phyloP scores from a whole-genome alignment of 768 basidiomycete species.

The Trametes elegans region DNA sequence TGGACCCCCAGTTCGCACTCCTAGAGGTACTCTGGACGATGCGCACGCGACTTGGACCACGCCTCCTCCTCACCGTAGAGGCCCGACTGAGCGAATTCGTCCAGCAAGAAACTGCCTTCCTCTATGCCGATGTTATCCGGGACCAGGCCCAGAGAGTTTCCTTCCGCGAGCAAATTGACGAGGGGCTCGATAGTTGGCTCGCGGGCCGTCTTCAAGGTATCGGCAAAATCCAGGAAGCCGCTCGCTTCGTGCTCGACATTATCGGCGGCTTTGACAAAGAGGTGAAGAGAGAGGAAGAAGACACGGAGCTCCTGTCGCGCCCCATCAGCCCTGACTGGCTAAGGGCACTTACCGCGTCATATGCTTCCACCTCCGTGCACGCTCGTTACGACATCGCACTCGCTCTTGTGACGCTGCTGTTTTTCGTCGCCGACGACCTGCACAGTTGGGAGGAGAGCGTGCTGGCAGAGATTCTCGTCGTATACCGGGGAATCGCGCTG shows the following conservation, averaged over 20 bases:
- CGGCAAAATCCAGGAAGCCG: constrained; percentile 53
- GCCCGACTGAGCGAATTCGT: constrained; percentile 57
- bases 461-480: constrained; percentile 72
- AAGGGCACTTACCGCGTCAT: constrained; percentile 59
- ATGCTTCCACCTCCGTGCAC: constrained; percentile 58
- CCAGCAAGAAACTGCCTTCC: constrained; percentile 77
- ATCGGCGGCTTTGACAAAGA: constrained; percentile 67
- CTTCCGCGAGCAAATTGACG: constrained; percentile 57
- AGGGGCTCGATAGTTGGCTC: constrained; percentile 60
- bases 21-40: constrained; percentile 64
- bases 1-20: constrained; percentile 54
- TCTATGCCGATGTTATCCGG: constrained; percentile 70
- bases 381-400: constrained; percentile 77
- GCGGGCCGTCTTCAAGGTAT: constrained; percentile 55
- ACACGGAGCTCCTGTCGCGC: constrained; percentile 47
- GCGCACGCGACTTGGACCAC: constrained; percentile 57
- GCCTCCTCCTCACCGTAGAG: constrained; percentile 56
- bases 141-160: constrained; percentile 57
- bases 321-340: constrained; percentile 60
- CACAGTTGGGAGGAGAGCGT: constrained; percentile 61
- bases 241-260: constrained; percentile 60
- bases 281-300: constrained; percentile 76
- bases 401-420: constrained; percentile 61
- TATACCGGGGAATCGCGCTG: constrained; percentile 77
- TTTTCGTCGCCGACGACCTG: constrained; percentile 69